phyloP scores from a whole-genome alignment of 805 yeast species.

The Ogataea nakhonphanomensis region DNA sequence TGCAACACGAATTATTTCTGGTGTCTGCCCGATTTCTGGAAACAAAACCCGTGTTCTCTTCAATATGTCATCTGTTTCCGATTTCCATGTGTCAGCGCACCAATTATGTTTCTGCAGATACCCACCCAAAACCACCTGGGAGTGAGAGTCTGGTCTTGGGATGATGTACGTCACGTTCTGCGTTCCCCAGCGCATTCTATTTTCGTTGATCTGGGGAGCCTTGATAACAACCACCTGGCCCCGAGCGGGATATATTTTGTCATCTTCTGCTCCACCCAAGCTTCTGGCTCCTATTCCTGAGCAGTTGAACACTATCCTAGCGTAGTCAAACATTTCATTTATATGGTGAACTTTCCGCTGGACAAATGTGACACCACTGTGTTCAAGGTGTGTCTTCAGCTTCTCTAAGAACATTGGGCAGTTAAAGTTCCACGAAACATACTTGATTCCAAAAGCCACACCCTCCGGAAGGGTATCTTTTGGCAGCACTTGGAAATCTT shows the following conservation, averaged over 20 bases:
- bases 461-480: conserved; percentile 46
- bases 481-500: conserved; percentile 41
- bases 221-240: conserved; percentile 76
- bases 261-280: conserved; percentile 65
- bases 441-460: conserved; percentile 51
- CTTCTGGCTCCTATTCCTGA: conserved; percentile 67
- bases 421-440: conserved; percentile 66
- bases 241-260: conserved; percentile 63
- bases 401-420: conserved; percentile 58
- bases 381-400: conserved; percentile 42
- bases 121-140: conserved; percentile 74
- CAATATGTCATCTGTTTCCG: conserved; percentile 47
- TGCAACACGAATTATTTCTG: conserved; percentile 58
- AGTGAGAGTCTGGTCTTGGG: conserved; percentile 65
- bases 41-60: conserved; percentile 48
- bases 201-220: conserved; percentile 65
- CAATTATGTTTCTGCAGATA: conserved; percentile 61
- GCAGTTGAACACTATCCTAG: conserved; percentile 65
- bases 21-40: conserved; percentile 45
- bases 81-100: conserved; percentile 50
- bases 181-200: conserved; percentile 58
- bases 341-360: conserved; percentile 50
- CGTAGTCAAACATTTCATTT: conserved; percentile 47
- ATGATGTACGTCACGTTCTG: conserved; percentile 64
- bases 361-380: conserved; percentile 49